Evolutionary conservation across 345 rosid species (phyloP).

Genomic region (Pistacia integerrima): DNA sequence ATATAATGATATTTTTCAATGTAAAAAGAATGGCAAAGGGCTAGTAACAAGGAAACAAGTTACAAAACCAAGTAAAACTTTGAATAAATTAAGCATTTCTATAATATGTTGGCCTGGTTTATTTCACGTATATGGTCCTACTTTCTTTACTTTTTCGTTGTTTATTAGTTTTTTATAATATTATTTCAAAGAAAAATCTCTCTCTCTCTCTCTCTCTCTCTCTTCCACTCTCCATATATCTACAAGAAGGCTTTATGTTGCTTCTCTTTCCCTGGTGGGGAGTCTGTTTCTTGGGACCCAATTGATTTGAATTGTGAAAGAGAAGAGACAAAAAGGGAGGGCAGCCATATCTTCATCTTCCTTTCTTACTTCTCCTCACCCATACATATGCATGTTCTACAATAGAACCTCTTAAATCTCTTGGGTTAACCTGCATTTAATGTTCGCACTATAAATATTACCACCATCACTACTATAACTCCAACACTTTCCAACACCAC

Average conservation of each 20-base stretch:
- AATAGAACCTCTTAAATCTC: slow-evolving; percentile 24
- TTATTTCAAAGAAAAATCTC: slow-evolving; percentile 22
- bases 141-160: neutral
- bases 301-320: slow-evolving; percentile 27
- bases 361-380: slow-evolving; percentile 32
- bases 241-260: slow-evolving; percentile 4
- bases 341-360: slow-evolving; percentile 48
- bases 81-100: slow-evolving; percentile 16
- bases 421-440: slow-evolving; percentile 44
- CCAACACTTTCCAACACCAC: neutral
- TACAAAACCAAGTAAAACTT: slow-evolving; percentile 21
- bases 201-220: slow-evolving; percentile 11
- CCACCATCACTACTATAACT: neutral
- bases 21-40: slow-evolving; percentile 21
- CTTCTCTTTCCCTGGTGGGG: slow-evolving; percentile 34
- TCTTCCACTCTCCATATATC: slow-evolving; percentile 17
- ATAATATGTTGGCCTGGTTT: neutral
- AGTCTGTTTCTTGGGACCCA: slow-evolving; percentile 35
- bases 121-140: neutral
- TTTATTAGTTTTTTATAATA: neutral
- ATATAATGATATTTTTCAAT: slow-evolving; percentile 29
- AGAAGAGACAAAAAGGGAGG: slow-evolving; percentile 41
- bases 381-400: slow-evolving; percentile 65
- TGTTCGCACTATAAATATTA: slow-evolving; percentile 42
- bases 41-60: slow-evolving; percentile 30